A percentile compares a stretch with the other conserved stretches of the same genome.
Evolutionary conservation across 2,329 filamentous ascomycete genomes (phyloP).

Genomic region (Shiraia sp.): DNA sequence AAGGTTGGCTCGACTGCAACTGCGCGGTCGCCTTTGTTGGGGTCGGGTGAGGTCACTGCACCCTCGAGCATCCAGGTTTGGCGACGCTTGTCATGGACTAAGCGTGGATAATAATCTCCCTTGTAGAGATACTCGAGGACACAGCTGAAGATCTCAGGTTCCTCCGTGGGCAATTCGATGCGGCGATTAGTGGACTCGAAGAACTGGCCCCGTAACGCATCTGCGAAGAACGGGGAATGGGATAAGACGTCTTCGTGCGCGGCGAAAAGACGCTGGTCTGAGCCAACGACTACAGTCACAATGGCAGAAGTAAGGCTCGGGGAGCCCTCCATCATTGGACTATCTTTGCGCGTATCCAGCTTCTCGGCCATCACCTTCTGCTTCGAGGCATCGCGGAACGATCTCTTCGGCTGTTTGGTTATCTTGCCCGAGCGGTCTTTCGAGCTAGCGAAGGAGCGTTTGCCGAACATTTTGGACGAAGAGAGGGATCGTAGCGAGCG

Average conservation of each 20-base stretch:
- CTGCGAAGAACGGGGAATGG: constrained; percentile 81
- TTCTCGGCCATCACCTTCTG: constrained; percentile 74
- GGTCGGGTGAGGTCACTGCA: constrained; percentile 59
- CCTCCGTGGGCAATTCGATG: constrained; percentile 76
- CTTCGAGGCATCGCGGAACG: constrained; percentile 77
- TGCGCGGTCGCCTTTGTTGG: constrained; percentile 60
- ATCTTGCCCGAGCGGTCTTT: constrained; percentile 88
- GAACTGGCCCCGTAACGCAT: constrained; percentile 72
- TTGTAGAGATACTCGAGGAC: constrained; percentile 97
- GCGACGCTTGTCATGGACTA: constrained; percentile 83
- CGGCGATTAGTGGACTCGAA: constrained; percentile 71
- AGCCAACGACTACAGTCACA: constrained; percentile 82
- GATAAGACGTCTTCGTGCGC: constrained; percentile 91
- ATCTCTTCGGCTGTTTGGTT: constrained; percentile 76
- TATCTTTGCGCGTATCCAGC: constrained; percentile 63
- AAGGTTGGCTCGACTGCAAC: constrained; percentile 71
- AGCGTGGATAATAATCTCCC: constrained; percentile 89
- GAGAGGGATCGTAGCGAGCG: constrained; percentile 46
- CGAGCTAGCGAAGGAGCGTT: constrained; percentile 78
- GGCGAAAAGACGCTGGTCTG: constrained; percentile 86
- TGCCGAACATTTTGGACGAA: constrained; percentile 74
- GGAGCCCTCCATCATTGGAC: constrained; percentile 55
- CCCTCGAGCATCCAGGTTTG: constrained; percentile 91
- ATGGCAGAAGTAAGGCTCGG: constrained; percentile 69
- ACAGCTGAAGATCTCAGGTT: constrained; percentile 90